Base-by-base conservation (phyloP, 352 stramenopile species). In the Phytophthora gonapodyides region DNA sequence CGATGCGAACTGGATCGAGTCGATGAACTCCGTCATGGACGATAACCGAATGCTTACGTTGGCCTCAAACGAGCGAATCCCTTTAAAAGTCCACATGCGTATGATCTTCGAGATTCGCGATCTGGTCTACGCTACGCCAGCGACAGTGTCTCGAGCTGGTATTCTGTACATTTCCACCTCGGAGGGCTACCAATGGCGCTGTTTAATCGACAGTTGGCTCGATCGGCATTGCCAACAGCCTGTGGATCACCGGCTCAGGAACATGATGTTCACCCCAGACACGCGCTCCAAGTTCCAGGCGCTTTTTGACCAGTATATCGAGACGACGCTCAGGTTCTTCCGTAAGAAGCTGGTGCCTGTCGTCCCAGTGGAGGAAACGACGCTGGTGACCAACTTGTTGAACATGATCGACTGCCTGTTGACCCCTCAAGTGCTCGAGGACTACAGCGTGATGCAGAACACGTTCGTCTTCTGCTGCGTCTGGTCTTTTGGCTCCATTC, bases 51-150 rank as follows among this genome's bases (percentile, higher is more conserved):
- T 98, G 91, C 89, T 99, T 15, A 98, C 96, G 13, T 72, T 99
- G 9, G 96, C 95, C 5, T 98, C 93, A 1, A 99, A 98, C 65
- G 96, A 99, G 72, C 89, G 96, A 56, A 98, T 99, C 57, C 96
- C 96, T 13, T 77, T 99, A 12, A 98, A 98, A 67, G 78, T 89
- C 16, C 89, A 98, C 73, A 99, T 99, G 95, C 78, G 91, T 40
- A 97, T 99, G 89, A 97, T 99, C 61, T 99, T 99, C 65, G 96
- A 99, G 73, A 98, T 99, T 63, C 84, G 93, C 21, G 93, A 98
- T 76, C 80, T 99, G 15, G 87, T 97, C 51, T 98, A 98, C 57
- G 96, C 96, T 15, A 98, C 96, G 17, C 96, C 96, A 3, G 94
- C 96, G 9, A 99, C 96, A 0, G 96, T 98, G 8, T 98, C 87